Conservation (phyloP, 176 grass and related monocot species). For the Ensete glaucum region DNA sequence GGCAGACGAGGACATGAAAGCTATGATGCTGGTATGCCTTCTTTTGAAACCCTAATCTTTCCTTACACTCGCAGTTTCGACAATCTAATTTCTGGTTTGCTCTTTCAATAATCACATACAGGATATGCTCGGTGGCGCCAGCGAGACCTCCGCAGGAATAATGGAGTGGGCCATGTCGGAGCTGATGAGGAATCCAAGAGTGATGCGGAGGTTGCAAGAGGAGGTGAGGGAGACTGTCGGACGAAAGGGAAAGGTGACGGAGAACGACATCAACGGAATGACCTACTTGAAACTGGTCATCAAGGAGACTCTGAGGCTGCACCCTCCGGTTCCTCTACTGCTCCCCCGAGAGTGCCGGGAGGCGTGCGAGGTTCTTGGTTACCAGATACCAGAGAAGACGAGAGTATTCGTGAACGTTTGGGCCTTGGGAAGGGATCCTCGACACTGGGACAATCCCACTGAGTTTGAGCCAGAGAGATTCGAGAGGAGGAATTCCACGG, state of each 20-base stretch:
- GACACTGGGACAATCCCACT: background rate
- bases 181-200: conserved; percentile 11
- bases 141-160: background rate
- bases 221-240: background rate
- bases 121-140: background rate
- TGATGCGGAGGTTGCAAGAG: conserved; percentile 2
- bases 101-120: no score
- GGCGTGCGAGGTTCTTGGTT: background rate
- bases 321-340: background rate
- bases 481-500: background rate
- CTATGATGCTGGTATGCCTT: background rate
- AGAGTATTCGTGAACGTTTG: background rate
- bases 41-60: no score
- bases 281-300: background rate
- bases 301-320: background rate
- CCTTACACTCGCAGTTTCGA: no score
- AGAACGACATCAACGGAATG: background rate
- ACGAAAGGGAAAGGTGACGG: background rate
- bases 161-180: conserved; percentile 29
- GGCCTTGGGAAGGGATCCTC: background rate
- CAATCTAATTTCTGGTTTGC: no score
- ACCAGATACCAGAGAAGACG: background rate
- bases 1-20: background rate
- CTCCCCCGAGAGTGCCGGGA: background rate
- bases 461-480: conserved; percentile 33